These are phyloP conservation scores for Coemansia sp. DNA, from an alignment of 192 early-diverging fungal genomes.

Conservation along the genomic window DNA sequence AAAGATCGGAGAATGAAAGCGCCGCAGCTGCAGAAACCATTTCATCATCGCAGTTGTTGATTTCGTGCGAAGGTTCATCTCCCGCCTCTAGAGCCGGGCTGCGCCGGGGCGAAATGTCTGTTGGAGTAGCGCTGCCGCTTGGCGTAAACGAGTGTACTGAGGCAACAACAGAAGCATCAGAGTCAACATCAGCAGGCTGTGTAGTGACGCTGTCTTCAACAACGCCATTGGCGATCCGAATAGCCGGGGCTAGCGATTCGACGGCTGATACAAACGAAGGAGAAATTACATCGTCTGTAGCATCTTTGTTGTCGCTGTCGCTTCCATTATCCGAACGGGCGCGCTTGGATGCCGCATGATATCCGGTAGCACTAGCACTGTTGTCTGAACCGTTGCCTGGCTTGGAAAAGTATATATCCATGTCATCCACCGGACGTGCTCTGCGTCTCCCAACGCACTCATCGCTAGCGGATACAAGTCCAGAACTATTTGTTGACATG, in stretches of 20 bases:
- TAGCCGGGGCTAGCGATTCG: not conserved
- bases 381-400: constrained; percentile 23
- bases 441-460: not conserved
- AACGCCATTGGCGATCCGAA: not conserved
- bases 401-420: constrained; percentile 1
- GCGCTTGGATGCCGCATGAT: constrained; percentile 37
- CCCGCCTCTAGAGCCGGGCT: not conserved
- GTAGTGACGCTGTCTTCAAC: not conserved
- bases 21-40: constrained; percentile 33
- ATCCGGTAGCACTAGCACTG: not conserved
- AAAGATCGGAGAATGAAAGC: constrained; percentile 26
- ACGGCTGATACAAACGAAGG: constrained; percentile 4
- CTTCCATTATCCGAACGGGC: constrained; percentile 39
- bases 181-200: not conserved
- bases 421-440: not conserved
- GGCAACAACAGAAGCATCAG: constrained; percentile 4
- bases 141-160: not conserved
- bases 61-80: not conserved
- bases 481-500: not conserved
- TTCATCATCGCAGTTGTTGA: constrained; percentile 22
- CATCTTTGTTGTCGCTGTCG: constrained; percentile 19
- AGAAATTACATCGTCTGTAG: not conserved
- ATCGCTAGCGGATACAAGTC: not conserved
- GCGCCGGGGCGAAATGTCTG: not conserved
- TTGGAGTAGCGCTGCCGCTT: not conserved